A percentile compares a stretch with the other conserved stretches of the same genome.
phyloP scores from a whole-genome alignment of 495 filamentous ascomycete genomes.

The Endocarpon pusillum region DNA sequence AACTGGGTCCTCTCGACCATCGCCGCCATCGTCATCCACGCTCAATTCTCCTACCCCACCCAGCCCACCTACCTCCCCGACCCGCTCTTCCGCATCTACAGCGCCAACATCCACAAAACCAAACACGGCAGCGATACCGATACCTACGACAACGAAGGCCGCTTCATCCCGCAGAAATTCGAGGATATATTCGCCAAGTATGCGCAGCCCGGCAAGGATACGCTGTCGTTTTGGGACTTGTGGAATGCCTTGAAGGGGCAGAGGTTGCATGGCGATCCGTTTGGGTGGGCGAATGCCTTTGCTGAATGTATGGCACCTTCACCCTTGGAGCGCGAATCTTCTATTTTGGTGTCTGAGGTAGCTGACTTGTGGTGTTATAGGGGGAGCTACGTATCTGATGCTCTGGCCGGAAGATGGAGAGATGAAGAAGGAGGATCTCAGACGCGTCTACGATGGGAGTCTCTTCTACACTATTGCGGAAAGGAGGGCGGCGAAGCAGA shows the following conservation, averaged over 20 bases:
- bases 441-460: constrained; percentile 26
- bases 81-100: constrained; percentile 34
- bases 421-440: constrained; percentile 30
- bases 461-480: too few species aligned
- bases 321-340: constrained; percentile 10
- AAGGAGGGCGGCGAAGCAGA: too few species aligned
- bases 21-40: constrained; percentile 29
- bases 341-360: constrained; percentile 2
- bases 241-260: constrained; percentile 23
- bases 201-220: constrained; percentile 19
- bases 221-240: constrained; percentile 14
- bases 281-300: constrained; percentile 26
- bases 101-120: constrained; percentile 32
- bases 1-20: constrained; percentile 26
- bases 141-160: constrained; percentile 34
- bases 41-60: constrained; percentile 34
- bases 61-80: constrained; percentile 22
- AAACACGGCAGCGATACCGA: constrained; percentile 41
- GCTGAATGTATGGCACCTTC: constrained; percentile 21
- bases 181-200: constrained; percentile 43
- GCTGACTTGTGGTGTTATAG: constrained; percentile 21
- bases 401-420: constrained; percentile 28
- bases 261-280: constrained; percentile 24
- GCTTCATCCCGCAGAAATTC: constrained; percentile 36
- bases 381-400: constrained; percentile 28